phyloP scores from a whole-genome alignment of 306 rosid species.

The Sechiopsis laciniata region DNA sequence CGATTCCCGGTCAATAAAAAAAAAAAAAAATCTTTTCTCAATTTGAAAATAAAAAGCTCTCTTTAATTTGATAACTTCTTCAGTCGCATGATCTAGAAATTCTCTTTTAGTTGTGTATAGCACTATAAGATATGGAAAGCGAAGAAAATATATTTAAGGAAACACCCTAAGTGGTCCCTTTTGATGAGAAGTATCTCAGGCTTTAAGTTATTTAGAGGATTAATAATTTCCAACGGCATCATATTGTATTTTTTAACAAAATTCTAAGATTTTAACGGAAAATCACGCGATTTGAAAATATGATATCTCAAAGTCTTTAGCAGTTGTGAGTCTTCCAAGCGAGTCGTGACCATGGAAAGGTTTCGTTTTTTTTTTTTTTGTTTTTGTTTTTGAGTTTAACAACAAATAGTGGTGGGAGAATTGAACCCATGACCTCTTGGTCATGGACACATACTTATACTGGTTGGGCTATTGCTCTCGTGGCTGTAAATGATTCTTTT shows the following conservation, averaged over 20 bases:
- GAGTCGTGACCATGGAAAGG: conserved; percentile 1
- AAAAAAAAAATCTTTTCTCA: too few relatives aligned
- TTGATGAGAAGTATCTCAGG: not conserved
- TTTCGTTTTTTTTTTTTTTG: not conserved
- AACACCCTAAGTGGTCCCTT: not conserved
- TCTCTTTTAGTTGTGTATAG: not conserved
- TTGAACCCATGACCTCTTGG: too few relatives aligned
- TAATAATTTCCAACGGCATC: not conserved
- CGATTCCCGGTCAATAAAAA: too few relatives aligned
- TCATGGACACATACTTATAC: too few relatives aligned
- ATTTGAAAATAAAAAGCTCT: conserved; percentile 7
- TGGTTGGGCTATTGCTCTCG: too few relatives aligned
- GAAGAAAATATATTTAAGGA: not conserved
- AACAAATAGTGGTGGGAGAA: too few relatives aligned
- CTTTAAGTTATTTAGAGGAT: not conserved
- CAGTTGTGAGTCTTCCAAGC: not conserved
- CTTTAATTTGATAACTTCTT: not conserved
- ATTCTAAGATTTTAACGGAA: not conserved
- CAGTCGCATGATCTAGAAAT: not conserved
- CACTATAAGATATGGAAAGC: not conserved
- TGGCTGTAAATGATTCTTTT: not conserved
- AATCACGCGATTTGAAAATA: not conserved
- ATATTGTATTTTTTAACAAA: not conserved
- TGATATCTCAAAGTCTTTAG: not conserved
- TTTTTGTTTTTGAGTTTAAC: not conserved